phyloP scores from a whole-genome alignment of 805 yeast species.

The Spencermartinsiella europaea region DNA sequence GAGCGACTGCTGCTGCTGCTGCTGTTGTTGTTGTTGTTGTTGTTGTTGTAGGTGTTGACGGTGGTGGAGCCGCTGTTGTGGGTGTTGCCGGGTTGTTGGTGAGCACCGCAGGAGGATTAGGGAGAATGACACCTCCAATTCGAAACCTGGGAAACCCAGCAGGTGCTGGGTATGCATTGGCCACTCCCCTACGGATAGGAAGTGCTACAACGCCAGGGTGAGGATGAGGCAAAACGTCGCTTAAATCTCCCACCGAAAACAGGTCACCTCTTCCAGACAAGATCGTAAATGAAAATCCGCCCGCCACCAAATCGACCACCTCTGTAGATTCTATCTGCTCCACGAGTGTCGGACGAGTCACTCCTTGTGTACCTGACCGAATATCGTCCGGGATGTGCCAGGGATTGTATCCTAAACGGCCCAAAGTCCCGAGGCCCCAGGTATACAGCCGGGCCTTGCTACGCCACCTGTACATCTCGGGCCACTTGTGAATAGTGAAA shows the following conservation, averaged over 20 bases:
- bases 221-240: conserved; percentile 21
- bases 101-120: background rate
- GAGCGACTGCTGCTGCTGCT: background rate
- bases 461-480: conserved; percentile 41
- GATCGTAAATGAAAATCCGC: conserved; percentile 61
- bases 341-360: conserved; percentile 38
- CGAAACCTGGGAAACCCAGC: conserved; percentile 3
- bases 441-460: conserved; percentile 39
- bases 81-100: background rate
- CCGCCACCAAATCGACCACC: conserved; percentile 49
- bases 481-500: conserved; percentile 43
- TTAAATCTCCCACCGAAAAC: conserved; percentile 43
- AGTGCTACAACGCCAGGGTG: conserved; percentile 14
- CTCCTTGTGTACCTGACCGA: conserved; percentile 19
- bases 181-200: conserved; percentile 20
- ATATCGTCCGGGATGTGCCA: conserved; percentile 6
- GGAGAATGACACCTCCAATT: conserved; percentile 9
- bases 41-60: no score
- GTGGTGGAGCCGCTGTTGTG: background rate
- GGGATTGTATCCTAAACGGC: conserved; percentile 40
- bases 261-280: conserved; percentile 52
- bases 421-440: conserved; percentile 45
- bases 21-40: background rate
- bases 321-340: conserved; percentile 33
- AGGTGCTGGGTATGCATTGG: background rate